phyloP scores from a whole-genome alignment of 1,139 yeast genomes.

The Debaryomyces nepalensis region DNA sequence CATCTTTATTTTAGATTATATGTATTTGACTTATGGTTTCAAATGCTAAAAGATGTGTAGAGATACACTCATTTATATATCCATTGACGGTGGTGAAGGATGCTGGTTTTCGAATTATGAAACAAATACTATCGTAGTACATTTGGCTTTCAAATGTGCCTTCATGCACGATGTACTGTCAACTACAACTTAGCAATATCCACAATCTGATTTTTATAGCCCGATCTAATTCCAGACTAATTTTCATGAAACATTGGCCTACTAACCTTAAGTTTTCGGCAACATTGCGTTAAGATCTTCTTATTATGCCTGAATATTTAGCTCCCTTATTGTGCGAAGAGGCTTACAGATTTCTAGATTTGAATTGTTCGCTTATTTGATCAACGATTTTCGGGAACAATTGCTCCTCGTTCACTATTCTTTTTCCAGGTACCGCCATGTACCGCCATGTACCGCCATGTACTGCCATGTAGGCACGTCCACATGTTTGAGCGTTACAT shows the following conservation, averaged over 20 bases:
- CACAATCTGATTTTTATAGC: too few species aligned
- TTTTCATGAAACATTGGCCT: not conserved
- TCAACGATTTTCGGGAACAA: not conserved
- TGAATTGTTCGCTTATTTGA: not conserved
- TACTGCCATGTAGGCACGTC: conserved; percentile 5
- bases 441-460: too few species aligned
- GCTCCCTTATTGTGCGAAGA: not conserved
- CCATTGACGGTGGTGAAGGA: not conserved
- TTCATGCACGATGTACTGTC: not conserved
- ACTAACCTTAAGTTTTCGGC: not conserved
- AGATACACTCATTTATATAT: conserved; percentile 1
- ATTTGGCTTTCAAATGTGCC: not conserved
- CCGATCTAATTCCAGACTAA: not conserved
- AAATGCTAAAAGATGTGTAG: not conserved
- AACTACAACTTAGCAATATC: not conserved
- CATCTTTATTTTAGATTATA: conserved; percentile 1
- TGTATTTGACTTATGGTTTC: not conserved
- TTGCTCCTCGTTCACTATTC: too few species aligned
- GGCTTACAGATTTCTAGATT: conserved; percentile 3
- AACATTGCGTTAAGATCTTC: conserved; percentile 2
- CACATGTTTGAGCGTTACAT: not conserved
- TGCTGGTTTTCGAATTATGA: conserved; percentile 2
- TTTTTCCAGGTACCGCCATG: too few species aligned
- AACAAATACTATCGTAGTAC: not conserved
- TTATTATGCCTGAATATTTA: conserved; percentile 1